These are phyloP conservation scores for Metarhizium robertsii DNA, from an alignment of 2,329 filamentous ascomycete genomes.

Conservation along the genomic window DNA sequence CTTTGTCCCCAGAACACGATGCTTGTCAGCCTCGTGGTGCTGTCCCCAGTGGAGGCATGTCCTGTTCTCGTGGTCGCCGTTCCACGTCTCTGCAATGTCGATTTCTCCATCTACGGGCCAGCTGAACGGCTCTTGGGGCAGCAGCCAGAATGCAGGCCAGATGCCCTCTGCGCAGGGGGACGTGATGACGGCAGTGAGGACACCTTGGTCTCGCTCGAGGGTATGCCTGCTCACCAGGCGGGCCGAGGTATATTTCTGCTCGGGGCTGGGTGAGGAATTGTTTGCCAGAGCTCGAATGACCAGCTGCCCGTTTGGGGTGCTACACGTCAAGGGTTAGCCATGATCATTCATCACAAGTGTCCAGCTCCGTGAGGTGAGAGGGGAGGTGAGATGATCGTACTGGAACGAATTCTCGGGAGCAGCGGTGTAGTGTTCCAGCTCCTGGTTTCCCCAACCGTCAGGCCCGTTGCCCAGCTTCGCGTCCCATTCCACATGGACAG, in stretches of 20 bases:
- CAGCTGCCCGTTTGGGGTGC: conserved; percentile 38
- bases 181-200: conserved; percentile 39
- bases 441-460: conserved; percentile 54
- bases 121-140: conserved; percentile 46
- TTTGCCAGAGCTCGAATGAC: conserved; percentile 41
- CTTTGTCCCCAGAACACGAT: conserved; percentile 42
- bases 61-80: conserved; percentile 45
- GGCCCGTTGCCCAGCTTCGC: conserved; percentile 44
- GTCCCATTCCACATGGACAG: conserved; percentile 41
- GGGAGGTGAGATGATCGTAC: conserved; percentile 11
- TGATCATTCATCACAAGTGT: no score
- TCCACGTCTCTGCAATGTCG: conserved; percentile 54
- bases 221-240: conserved; percentile 44
- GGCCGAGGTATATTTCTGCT: conserved; percentile 43
- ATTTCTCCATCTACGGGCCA: conserved; percentile 53
- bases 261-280: conserved; percentile 19
- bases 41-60: conserved; percentile 51
- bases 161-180: conserved; percentile 46
- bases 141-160: conserved; percentile 54
- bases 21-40: conserved; percentile 45
- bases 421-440: conserved; percentile 48
- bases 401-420: conserved; percentile 43
- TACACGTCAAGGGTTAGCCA: conserved; percentile 8
- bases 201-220: conserved; percentile 40
- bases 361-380: not conserved